A percentile compares a stretch with the other conserved stretches of the same genome.
phyloP scores from a whole-genome alignment of 129 eudicot genomes.

The Gnaphalium uliginosum region DNA sequence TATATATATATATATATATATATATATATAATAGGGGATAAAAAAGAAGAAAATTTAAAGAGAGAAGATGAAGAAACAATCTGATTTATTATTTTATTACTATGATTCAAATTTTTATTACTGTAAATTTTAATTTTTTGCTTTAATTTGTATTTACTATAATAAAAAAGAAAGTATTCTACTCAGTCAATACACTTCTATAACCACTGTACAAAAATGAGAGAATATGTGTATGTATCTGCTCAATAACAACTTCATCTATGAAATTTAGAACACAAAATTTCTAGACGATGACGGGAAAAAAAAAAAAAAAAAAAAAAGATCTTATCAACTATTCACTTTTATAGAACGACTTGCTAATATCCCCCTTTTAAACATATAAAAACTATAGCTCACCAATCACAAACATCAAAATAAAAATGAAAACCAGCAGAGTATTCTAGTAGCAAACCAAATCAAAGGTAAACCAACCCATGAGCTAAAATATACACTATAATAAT shows the following conservation, averaged over 20 bases:
- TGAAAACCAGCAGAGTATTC: conserved; percentile 15
- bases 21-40: too few relatives aligned
- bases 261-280: background rate
- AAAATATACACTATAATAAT: conserved; percentile 18
- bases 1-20: too few relatives aligned
- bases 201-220: background rate
- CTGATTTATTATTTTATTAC: too few relatives aligned
- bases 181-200: background rate
- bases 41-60: too few relatives aligned
- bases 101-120: too few relatives aligned
- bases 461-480: conserved; percentile 2
- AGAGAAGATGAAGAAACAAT: too few relatives aligned
- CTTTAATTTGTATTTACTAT: too few relatives aligned
- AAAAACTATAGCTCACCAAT: conserved; percentile 32
- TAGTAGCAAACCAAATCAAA: conserved; percentile 16
- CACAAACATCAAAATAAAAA: conserved; percentile 21
- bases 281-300: too few relatives aligned
- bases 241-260: background rate
- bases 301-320: background rate
- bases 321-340: conserved; percentile 8
- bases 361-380: conserved; percentile 25
- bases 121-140: too few relatives aligned
- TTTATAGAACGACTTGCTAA: conserved; percentile 17
- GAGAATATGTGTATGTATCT: background rate
- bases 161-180: too few relatives aligned